Evolutionary conservation across 306 rosid species (phyloP).

Genomic region (Castanea mollissima): DNA sequence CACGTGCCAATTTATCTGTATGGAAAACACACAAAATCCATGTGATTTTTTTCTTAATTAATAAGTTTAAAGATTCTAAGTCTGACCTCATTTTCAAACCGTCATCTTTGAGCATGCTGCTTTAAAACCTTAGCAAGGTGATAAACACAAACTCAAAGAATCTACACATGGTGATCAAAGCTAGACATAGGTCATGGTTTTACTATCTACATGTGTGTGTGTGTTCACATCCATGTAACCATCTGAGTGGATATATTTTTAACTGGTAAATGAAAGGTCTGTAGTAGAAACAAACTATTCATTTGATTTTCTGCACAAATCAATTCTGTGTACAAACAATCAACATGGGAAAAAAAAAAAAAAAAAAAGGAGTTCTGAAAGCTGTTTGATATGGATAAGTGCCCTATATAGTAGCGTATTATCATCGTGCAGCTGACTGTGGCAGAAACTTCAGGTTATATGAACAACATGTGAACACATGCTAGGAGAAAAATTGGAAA

Average conservation of each 20-base stretch:
- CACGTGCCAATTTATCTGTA: not conserved
- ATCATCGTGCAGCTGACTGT: not conserved
- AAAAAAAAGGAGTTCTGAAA: not conserved
- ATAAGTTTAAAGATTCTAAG: not conserved
- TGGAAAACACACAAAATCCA: not conserved
- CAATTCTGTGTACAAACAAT: not conserved
- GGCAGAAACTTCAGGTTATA: not conserved
- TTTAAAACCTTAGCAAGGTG: not conserved
- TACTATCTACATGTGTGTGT: not conserved
- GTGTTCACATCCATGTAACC: not conserved
- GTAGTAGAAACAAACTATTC: not conserved
- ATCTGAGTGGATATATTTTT: not conserved
- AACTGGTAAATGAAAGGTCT: not conserved
- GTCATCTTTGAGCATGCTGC: not conserved
- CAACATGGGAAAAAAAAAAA: not conserved
- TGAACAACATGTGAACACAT: constrained; percentile 2
- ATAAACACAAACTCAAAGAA: not conserved
- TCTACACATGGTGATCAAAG: not conserved
- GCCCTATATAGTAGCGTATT: not conserved
- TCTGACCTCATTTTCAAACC: not conserved
- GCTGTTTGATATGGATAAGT: not conserved
- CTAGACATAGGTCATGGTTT: not conserved
- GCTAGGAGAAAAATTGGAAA: not conserved
- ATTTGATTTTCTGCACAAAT: not conserved
- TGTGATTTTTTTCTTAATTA: not conserved